phyloP scores from a whole-genome alignment of 192 early-diverging fungal genomes.

The Rhizoclosmatium globosum region DNA sequence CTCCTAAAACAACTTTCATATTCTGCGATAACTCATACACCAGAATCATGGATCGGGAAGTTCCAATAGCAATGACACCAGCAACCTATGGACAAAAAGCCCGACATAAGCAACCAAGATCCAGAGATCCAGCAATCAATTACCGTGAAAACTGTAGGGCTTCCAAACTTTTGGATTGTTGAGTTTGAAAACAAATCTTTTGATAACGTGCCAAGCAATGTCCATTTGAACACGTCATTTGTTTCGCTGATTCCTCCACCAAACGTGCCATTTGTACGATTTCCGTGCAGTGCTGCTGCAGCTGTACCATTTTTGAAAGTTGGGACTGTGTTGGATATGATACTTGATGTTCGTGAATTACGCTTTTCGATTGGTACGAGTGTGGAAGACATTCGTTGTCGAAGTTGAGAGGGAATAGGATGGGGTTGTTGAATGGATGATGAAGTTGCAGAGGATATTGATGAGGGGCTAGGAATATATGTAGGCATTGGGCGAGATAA shows the following conservation, averaged over 20 bases:
- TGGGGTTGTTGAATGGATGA: too few relatives aligned
- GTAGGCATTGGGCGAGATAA: too few relatives aligned
- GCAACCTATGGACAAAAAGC: slow-evolving; percentile 28
- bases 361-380: too few relatives aligned
- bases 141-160: slow-evolving; percentile 46
- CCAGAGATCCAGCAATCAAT: background rate
- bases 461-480: too few relatives aligned
- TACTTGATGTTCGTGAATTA: too few relatives aligned
- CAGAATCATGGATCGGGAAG: slow-evolving; percentile 45
- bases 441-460: too few relatives aligned
- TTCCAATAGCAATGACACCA: slow-evolving; percentile 49
- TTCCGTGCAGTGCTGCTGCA: background rate
- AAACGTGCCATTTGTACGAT: background rate
- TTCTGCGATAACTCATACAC: slow-evolving; percentile 49
- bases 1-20: slow-evolving; percentile 42
- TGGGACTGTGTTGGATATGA: too few relatives aligned
- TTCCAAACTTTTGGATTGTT: slow-evolving; percentile 44
- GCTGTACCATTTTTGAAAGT: too few relatives aligned
- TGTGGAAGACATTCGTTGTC: too few relatives aligned
- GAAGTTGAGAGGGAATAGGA: too few relatives aligned
- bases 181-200: slow-evolving; percentile 34
- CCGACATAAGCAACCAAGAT: background rate
- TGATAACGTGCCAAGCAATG: slow-evolving; percentile 34
- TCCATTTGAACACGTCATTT: slow-evolving; percentile 47
- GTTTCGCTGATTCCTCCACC: background rate